phyloP scores from a whole-genome alignment of 768 basidiomycete species.

The Lactifluus subvellereus region DNA sequence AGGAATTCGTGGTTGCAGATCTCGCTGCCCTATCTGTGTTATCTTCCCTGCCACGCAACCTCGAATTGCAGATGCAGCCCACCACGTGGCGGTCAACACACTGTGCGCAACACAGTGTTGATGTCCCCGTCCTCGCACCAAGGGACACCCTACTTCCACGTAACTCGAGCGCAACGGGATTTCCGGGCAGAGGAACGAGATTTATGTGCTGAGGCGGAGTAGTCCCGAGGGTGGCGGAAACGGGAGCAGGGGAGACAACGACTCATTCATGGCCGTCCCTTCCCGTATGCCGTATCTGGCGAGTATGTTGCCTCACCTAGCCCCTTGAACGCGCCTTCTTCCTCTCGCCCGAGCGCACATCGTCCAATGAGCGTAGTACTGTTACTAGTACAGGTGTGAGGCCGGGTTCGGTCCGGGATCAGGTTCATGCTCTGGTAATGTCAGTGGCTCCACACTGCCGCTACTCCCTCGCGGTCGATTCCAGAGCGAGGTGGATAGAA shows the following conservation, averaged over 20 bases:
- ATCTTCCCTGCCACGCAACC: constrained; percentile 18
- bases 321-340: background rate
- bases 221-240: constrained; percentile 15
- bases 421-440: background rate
- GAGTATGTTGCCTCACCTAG: constrained; percentile 43
- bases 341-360: constrained; percentile 8
- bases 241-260: constrained; percentile 22
- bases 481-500: constrained; percentile 66
- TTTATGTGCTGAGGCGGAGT: constrained; percentile 14
- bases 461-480: constrained; percentile 53
- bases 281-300: constrained; percentile 54
- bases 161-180: constrained; percentile 39
- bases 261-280: constrained; percentile 47
- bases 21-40: background rate
- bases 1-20: background rate
- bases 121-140: constrained; percentile 37
- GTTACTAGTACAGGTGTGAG: background rate
- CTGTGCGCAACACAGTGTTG: constrained; percentile 59
- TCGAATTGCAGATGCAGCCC: constrained; percentile 43
- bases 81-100: constrained; percentile 52
- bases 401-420: background rate
- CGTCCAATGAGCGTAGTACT: no score
- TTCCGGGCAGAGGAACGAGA: constrained; percentile 6
- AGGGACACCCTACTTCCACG: constrained; percentile 34
- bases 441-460: constrained; percentile 30